Base-by-base conservation (phyloP, 129 eudicot genomes). In the Kitagawia praeruptora region DNA sequence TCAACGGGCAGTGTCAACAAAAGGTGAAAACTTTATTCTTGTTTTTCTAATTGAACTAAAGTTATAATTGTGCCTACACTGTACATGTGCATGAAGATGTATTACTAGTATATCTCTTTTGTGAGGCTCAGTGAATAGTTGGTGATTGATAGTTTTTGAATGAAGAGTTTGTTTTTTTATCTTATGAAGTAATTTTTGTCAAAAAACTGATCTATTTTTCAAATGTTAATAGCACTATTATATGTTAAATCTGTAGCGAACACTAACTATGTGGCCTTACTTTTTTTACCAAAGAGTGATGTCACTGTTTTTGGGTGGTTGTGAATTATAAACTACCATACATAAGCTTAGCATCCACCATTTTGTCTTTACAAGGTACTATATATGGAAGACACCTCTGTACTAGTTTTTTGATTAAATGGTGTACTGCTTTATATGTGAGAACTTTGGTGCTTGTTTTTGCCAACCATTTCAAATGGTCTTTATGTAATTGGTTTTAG, bases 1-100 rank as follows among this genome's bases (percentile, higher is more conserved):
- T 89, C 15, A 83, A 66, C 78, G 53, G n/a, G 71, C 85, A 85
- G 49, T 82, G 84, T 74, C 88, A 87, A 73, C 87, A 85, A 37
- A 80, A 81, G 98, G 97, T 89, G 87, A 76, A 37, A 51, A 16
- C 40, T 46, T 44, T 67, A 41, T 12, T 42, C 23, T 13, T 28
- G 2, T 34, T 70, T 38, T 0, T 70, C 11, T 40, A 9, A 40
- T 13, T 9, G 1, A 71, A 71, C 37, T 34, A 34, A 34, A 25
- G 72, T 66, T 28, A 28, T 64, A 11, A 2, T 25, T 10, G 39
- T 64, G 12, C 28, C 13, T 39, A 44, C 12, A 44, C 9, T 9
- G 0, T 70, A 13, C 34, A 21, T 23, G 76, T 23, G 76, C 49
- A 41, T 72, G 12, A 46, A 73, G 18, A 73, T 41, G 47, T 9